phyloP scores from a whole-genome alignment of 2,329 filamentous ascomycete genomes.

The Trichoderma arundinaceum region DNA sequence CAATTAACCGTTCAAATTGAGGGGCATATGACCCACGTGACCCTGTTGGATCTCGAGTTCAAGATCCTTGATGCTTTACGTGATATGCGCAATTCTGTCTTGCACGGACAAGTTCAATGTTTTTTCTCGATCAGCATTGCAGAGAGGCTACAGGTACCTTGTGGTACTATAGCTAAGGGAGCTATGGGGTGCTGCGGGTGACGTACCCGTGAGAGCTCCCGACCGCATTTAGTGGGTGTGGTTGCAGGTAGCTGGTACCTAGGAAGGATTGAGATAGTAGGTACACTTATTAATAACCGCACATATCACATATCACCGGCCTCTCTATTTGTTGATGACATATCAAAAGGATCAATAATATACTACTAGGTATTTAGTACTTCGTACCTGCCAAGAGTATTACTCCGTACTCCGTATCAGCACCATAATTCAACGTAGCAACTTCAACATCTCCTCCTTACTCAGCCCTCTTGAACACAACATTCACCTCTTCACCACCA shows the following conservation, averaged over 20 bases:
- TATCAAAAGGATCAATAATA: too few species aligned
- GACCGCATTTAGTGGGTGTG: too few species aligned
- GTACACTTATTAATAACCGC: too few species aligned
- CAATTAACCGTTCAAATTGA: background rate
- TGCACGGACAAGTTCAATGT: background rate
- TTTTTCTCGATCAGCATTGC: background rate
- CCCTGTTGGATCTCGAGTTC: background rate
- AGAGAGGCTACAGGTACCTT: background rate
- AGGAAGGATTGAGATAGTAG: background rate
- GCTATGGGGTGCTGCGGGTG: background rate
- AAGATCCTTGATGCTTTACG: background rate
- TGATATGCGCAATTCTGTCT: background rate
- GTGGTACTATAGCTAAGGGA: background rate
- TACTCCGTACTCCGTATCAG: too few species aligned
- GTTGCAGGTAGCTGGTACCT: too few species aligned
- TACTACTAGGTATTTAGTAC: too few species aligned
- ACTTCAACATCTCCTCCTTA: too few species aligned
- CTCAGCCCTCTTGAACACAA: slow-evolving; percentile 11
- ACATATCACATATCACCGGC: too few species aligned
- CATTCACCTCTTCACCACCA: slow-evolving; percentile 19
- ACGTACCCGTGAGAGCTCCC: slow-evolving; percentile 2
- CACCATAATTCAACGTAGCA: too few species aligned
- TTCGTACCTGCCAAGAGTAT: too few species aligned
- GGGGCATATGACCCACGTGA: slow-evolving; percentile 18
- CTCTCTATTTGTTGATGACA: too few species aligned